A percentile compares a stretch with the other conserved stretches of the same genome.
These are phyloP conservation scores for Hypoxylon crocopeplum DNA, from an alignment of 495 filamentous ascomycete species.

Conservation along the genomic window DNA sequence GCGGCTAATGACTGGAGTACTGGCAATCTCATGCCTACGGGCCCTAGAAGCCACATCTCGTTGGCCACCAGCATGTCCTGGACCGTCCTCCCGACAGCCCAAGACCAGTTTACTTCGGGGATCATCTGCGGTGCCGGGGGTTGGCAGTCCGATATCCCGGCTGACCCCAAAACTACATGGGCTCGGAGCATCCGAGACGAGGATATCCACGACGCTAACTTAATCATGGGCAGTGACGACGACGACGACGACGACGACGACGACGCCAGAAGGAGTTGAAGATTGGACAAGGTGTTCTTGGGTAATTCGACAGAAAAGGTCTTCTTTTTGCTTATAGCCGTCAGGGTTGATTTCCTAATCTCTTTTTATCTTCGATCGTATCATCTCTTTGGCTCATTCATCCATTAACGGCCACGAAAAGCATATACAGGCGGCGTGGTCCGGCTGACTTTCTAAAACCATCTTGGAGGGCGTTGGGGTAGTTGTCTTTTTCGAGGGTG, in stretches of 20 bases:
- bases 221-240: neutral
- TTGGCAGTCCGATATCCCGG: slow-evolving; percentile 14
- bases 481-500: neutral
- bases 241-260: neutral
- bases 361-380: neutral
- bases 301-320: neutral
- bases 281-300: neutral
- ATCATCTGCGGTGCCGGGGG: slow-evolving; percentile 13
- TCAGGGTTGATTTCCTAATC: neutral
- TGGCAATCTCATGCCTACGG: neutral
- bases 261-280: neutral
- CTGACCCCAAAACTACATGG: slow-evolving; percentile 3
- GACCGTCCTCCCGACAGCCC: slow-evolving; percentile 1
- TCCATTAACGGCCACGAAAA: neutral
- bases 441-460: neutral
- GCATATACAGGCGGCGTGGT: slow-evolving; percentile 12
- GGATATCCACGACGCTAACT: neutral
- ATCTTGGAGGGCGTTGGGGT: slow-evolving; percentile 2
- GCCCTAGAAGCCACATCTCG: slow-evolving; percentile 6
- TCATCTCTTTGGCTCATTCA: neutral
- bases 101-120: neutral
- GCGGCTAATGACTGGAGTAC: slow-evolving; percentile 12
- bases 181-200: slow-evolving; percentile 20
- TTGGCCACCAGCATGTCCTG: slow-evolving; percentile 11
- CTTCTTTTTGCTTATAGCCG: neutral